Evolutionary conservation across 371 early-diverging fungal genomes (phyloP).

Genomic region (Dinochytrium kinnereticum): DNA sequence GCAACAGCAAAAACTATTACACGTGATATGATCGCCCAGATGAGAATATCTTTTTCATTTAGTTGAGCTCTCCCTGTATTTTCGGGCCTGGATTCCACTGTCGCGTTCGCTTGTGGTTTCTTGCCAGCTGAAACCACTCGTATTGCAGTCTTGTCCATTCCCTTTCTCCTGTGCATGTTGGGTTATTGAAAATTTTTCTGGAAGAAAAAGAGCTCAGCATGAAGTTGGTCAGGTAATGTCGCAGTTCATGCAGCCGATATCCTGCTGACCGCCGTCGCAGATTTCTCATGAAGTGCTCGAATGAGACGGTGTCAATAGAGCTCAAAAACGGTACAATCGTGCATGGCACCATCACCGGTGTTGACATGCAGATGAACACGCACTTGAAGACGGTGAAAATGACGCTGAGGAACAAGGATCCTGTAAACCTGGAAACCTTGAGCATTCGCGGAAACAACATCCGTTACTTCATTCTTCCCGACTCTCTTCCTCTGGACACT

Average conservation of each 20-base stretch:
- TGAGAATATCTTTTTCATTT: background rate
- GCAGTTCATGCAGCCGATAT: background rate
- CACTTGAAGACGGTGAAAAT: slow-evolving; percentile 97
- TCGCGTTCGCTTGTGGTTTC: too few species aligned
- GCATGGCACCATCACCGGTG: slow-evolving; percentile 94
- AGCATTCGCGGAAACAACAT: slow-evolving; percentile 95
- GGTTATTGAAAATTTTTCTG: too few species aligned
- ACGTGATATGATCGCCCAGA: background rate
- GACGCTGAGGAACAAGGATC: slow-evolving; percentile 94
- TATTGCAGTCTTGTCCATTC: too few species aligned
- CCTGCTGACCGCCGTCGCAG: slow-evolving; percentile 59
- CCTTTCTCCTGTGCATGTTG: background rate
- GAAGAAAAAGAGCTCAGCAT: background rate
- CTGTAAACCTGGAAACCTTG: slow-evolving; percentile 85
- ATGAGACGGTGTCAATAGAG: slow-evolving; percentile 95
- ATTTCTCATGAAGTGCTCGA: slow-evolving; percentile 93
- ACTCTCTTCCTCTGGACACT: slow-evolving; percentile 93
- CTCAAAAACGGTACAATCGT: slow-evolving; percentile 95
- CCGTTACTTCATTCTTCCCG: slow-evolving; percentile 94
- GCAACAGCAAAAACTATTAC: background rate
- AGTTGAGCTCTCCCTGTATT: too few species aligned
- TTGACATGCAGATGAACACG: slow-evolving; percentile 99
- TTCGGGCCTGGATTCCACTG: too few species aligned
- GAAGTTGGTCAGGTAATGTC: slow-evolving; percentile 31
- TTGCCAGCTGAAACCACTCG: too few species aligned